Evolutionary conservation across 441 rosid species (phyloP), one percentile per base, ranked within the genome.

Genomic region (Gossypium gossypioides): DNA sequence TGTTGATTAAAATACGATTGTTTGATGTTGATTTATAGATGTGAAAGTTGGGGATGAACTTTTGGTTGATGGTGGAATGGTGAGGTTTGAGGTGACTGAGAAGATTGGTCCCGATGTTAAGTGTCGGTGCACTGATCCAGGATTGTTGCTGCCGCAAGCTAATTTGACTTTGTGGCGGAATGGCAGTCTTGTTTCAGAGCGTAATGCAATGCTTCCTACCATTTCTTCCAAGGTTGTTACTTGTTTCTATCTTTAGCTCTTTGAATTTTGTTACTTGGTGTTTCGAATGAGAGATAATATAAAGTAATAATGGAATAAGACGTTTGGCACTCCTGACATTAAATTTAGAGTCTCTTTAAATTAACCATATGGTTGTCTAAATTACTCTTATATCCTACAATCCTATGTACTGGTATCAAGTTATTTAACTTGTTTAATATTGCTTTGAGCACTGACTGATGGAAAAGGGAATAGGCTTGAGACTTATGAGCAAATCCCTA

Each of bases 41-140:
- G 96, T 95, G 29, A 80, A 80, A 76, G 92, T 91, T 66, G 96
- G 96, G 48, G 98, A 95, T 85, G 99, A 92, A 54, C 92, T 95
- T 63, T 72, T 92, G 63, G 96, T 92, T 64, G 99, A 95, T 82
- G 99, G 99, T 77, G 99, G 98, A 25, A 95, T 95, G 99, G 98
- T 89, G 83, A 84, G 97, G 78, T 95, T 95, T 83, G 98, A 95
- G 71, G 98, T 95, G 84, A 88, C 84, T 18, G 96, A 91, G 85
- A 95, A 88, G 85, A 85, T 95, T 55, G 98, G 98, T 50, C 96
- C 95, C 29, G 99, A 95, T 84, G 96, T 95, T 48, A 89, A 87
- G 79, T 95, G 99, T 55, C 70, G 50, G 44, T 92, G 99, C 67
- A 95, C 97, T 10, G 99, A 95, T 80, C 95, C 98, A 0, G 99